Evolutionary conservation across 208 protist species (phyloP).

Genomic region (Trypanosoma theileri): DNA sequence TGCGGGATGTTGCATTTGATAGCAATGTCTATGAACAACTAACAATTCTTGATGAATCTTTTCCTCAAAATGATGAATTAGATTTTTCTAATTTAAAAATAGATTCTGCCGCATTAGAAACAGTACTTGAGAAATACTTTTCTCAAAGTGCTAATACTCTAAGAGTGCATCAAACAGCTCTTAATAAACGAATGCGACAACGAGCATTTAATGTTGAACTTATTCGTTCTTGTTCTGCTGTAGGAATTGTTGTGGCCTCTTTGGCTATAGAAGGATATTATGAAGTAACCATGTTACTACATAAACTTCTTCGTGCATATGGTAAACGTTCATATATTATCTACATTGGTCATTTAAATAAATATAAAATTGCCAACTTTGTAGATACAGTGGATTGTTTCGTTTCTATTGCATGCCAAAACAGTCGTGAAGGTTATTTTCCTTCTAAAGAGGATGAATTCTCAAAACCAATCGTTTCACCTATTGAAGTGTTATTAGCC

Average conservation of each 20-base stretch:
- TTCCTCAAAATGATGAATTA: conserved; percentile 18
- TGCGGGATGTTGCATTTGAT: conserved; percentile 31
- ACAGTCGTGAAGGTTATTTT: conserved; percentile 77
- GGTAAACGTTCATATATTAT: conserved; percentile 86
- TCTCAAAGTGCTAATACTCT: neutral
- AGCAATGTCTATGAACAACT: conserved; percentile 18
- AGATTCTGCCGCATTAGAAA: neutral
- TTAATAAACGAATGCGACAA: conserved; percentile 55
- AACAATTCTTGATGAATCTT: conserved; percentile 53
- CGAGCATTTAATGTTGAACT: conserved; percentile 82
- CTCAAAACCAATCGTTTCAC: conserved; percentile 88
- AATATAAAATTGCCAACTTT: conserved; percentile 93
- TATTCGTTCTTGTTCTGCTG: conserved; percentile 64
- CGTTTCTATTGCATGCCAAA: conserved; percentile 82
- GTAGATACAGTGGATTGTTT: conserved; percentile 89
- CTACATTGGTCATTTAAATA: conserved; percentile 91
- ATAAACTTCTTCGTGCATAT: conserved; percentile 59
- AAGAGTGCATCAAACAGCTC: conserved; percentile 19
- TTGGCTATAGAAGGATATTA: conserved; percentile 83
- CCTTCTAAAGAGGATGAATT: conserved; percentile 71
- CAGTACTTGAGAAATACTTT: conserved; percentile 13
- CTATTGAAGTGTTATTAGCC: conserved; percentile 82
- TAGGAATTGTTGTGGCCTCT: conserved; percentile 87
- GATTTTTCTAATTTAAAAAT: neutral
- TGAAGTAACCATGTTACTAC: conserved; percentile 70